These are phyloP conservation scores for Mimosa pudica DNA, from an alignment of 306 rosid species.

Conservation along the genomic window DNA sequence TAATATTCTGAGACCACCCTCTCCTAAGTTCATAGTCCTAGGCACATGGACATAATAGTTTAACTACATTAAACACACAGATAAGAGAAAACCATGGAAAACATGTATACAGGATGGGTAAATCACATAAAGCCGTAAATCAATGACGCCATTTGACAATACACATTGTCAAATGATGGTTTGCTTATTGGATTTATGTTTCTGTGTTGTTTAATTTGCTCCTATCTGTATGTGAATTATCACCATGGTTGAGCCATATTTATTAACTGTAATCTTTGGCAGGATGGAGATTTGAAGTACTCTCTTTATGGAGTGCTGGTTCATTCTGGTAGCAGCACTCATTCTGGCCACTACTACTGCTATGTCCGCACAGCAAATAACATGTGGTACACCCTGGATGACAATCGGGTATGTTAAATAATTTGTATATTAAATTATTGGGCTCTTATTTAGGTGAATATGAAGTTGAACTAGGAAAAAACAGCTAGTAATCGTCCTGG, in stretches of 20 bases:
- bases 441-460: not conserved
- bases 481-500: not conserved
- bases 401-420: constrained; percentile 63
- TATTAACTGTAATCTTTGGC: constrained; percentile 21
- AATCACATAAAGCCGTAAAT: not conserved
- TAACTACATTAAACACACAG: not conserved
- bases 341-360: constrained; percentile 89
- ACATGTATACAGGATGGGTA: not conserved
- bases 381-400: constrained; percentile 95
- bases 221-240: constrained; percentile 8
- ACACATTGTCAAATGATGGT: not conserved
- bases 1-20: not conserved
- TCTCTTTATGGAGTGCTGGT: constrained; percentile 97
- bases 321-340: constrained; percentile 86
- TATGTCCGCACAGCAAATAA: constrained; percentile 90
- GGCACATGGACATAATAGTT: not conserved
- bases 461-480: not conserved
- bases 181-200: constrained; percentile 6
- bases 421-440: constrained; percentile 2
- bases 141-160: not conserved
- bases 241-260: constrained; percentile 13
- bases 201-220: not conserved
- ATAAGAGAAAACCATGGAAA: not conserved
- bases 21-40: not conserved
- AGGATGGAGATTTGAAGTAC: constrained; percentile 83